Evolutionary conservation across 306 rosid genomes (phyloP).

Genomic region (Mucuna pruriens): DNA sequence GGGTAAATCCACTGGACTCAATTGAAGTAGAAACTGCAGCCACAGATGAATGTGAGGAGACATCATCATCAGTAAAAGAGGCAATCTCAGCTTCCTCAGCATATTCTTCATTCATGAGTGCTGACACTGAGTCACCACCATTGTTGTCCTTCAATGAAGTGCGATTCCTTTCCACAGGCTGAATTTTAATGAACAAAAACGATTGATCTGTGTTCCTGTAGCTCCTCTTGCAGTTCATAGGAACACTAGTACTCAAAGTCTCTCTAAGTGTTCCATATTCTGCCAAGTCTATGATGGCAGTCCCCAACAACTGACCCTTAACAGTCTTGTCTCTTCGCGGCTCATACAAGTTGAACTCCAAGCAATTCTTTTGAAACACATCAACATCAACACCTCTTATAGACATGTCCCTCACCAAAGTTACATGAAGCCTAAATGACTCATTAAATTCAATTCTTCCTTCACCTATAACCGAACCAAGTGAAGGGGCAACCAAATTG

Average conservation of each 20-base stretch:
- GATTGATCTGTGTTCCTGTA: slow-evolving; percentile 75
- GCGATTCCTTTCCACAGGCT: slow-evolving; percentile 56
- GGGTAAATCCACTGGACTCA: slow-evolving; percentile 41
- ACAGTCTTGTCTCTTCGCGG: slow-evolving; percentile 68
- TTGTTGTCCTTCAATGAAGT: slow-evolving; percentile 50
- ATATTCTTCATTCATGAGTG: slow-evolving; percentile 66
- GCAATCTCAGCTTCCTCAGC: slow-evolving; percentile 73
- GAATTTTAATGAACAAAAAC: slow-evolving; percentile 59
- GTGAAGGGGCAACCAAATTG: slow-evolving; percentile 62
- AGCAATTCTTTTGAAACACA: slow-evolving; percentile 68
- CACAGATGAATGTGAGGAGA: slow-evolving; percentile 70
- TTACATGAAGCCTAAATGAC: slow-evolving; percentile 64
- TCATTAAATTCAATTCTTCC: slow-evolving; percentile 79
- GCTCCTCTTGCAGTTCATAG: slow-evolving; percentile 78
- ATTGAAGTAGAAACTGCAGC: slow-evolving; percentile 42
- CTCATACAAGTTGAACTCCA: slow-evolving; percentile 74
- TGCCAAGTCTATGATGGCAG: slow-evolving; percentile 65
- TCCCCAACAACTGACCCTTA: slow-evolving; percentile 78
- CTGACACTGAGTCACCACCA: slow-evolving; percentile 67
- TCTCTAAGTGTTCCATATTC: slow-evolving; percentile 72
- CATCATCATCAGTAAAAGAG: slow-evolving; percentile 79
- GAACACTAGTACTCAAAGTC: slow-evolving; percentile 39
- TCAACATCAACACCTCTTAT: slow-evolving; percentile 67
- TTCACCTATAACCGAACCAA: slow-evolving; percentile 75
- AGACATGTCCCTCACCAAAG: slow-evolving; percentile 67